These are phyloP conservation scores for Spinacia oleracea DNA, from an alignment of 179 eudicot genomes.

Conservation along the genomic window DNA sequence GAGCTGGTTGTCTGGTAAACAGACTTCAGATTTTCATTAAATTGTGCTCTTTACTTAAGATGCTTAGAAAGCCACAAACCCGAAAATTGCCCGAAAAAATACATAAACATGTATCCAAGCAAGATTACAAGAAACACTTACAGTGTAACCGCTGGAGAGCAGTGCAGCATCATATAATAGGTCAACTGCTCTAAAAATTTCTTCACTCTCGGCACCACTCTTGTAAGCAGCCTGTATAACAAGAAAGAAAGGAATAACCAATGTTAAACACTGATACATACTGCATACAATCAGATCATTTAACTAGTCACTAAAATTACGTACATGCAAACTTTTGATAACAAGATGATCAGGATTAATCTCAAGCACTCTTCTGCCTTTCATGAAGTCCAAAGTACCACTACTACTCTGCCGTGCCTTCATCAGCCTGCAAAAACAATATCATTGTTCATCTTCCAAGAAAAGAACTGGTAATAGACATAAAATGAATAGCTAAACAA, in stretches of 20 bases:
- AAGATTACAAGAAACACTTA: constrained; percentile 38
- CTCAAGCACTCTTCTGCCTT: constrained; percentile 83
- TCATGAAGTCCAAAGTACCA: constrained; percentile 77
- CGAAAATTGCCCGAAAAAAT: neutral
- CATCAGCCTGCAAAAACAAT: constrained; percentile 65
- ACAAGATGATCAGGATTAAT: constrained; percentile 86
- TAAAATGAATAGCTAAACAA: neutral
- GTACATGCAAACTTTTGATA: constrained; percentile 75
- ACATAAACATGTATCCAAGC: neutral
- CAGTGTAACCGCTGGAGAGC: constrained; percentile 89
- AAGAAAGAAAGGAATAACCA: neutral
- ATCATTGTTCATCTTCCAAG: neutral
- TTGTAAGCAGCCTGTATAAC: constrained; percentile 63
- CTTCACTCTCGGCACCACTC: constrained; percentile 65
- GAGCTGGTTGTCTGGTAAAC: neutral
- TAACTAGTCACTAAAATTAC: constrained; percentile 22
- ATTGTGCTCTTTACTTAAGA: neutral
- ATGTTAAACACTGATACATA: neutral
- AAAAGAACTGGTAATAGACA: neutral
- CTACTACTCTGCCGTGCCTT: constrained; percentile 70
- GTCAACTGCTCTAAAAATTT: constrained; percentile 84
- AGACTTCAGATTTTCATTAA: neutral
- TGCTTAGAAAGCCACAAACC: neutral
- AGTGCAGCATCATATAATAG: constrained; percentile 83
- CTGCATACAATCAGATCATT: neutral